These are phyloP conservation scores for Boletus rubroflammeus DNA, from an alignment of 768 basidiomycete species.

Conservation along the genomic window DNA sequence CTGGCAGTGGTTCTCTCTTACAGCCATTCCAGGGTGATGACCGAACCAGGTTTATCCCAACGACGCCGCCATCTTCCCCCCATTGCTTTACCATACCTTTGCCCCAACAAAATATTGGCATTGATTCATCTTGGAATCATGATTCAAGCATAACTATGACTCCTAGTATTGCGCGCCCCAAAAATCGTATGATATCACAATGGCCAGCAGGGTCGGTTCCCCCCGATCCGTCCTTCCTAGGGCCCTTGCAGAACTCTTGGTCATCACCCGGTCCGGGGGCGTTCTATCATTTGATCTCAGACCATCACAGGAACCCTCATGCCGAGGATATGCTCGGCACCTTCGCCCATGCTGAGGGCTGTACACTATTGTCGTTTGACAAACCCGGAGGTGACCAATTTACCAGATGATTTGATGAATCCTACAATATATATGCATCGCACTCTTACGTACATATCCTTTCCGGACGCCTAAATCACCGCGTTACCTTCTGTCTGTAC, in stretches of 20 bases:
- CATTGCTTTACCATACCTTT: background rate
- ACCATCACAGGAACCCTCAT: background rate
- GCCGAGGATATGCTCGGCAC: background rate
- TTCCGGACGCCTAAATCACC: background rate
- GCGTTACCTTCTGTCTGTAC: background rate
- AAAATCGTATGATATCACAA: background rate
- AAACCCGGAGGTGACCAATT: background rate
- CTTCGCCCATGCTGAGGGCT: slow-evolving; percentile 2
- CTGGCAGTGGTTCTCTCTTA: background rate
- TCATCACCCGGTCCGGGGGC: background rate
- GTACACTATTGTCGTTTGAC: slow-evolving; percentile 1
- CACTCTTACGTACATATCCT: background rate
- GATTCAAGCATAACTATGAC: background rate
- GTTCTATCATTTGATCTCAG: slow-evolving; percentile 3
- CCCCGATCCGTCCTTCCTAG: background rate
- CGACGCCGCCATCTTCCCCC: background rate
- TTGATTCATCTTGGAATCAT: background rate
- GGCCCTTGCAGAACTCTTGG: background rate
- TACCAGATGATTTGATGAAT: background rate
- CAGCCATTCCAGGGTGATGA: slow-evolving; percentile 4
- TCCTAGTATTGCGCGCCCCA: background rate
- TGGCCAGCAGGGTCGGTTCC: slow-evolving; percentile 2
- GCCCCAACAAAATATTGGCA: background rate
- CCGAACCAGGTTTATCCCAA: background rate
- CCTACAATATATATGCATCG: background rate